phyloP scores from a whole-genome alignment of 345 rosid species.

The Arabis hirsuta region DNA sequence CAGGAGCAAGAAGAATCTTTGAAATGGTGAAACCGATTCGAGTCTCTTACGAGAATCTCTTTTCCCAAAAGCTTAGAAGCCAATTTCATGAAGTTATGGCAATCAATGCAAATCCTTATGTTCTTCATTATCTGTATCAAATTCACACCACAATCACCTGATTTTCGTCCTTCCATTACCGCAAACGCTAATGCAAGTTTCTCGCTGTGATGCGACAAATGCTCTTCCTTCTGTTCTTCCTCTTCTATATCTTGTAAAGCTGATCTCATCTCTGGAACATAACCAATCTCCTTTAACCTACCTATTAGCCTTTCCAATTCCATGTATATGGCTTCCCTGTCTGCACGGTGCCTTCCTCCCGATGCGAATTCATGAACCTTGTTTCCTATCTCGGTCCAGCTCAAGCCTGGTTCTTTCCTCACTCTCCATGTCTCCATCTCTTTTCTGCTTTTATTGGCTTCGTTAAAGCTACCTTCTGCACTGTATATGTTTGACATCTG shows the following conservation, averaged over 20 bases:
- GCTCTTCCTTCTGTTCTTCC: slow-evolving; percentile 81
- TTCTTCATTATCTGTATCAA: slow-evolving; percentile 73
- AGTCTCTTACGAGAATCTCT: slow-evolving; percentile 79
- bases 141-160: slow-evolving; percentile 34
- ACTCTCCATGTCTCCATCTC: slow-evolving; percentile 69
- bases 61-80: slow-evolving; percentile 64
- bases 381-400: slow-evolving; percentile 81
- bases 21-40: slow-evolving; percentile 87
- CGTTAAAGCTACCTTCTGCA: slow-evolving; percentile 64
- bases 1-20: slow-evolving; percentile 69
- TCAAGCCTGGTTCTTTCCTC: slow-evolving; percentile 82
- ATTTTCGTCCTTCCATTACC: slow-evolving; percentile 49
- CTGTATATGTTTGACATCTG: slow-evolving; percentile 85
- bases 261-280: slow-evolving; percentile 71
- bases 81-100: slow-evolving; percentile 90
- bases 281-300: slow-evolving; percentile 70
- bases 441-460: slow-evolving; percentile 66
- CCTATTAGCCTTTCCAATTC: slow-evolving; percentile 57
- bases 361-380: slow-evolving; percentile 74
- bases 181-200: slow-evolving; percentile 81
- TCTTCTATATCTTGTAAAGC: slow-evolving; percentile 77
- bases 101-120: slow-evolving; percentile 80
- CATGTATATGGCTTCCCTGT: slow-evolving; percentile 57
- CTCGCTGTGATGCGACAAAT: slow-evolving; percentile 75
- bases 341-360: slow-evolving; percentile 68